These are phyloP conservation scores for Mollisiaceae sp. DNA, from an alignment of 2,329 filamentous ascomycete genomes.

Conservation along the genomic window DNA sequence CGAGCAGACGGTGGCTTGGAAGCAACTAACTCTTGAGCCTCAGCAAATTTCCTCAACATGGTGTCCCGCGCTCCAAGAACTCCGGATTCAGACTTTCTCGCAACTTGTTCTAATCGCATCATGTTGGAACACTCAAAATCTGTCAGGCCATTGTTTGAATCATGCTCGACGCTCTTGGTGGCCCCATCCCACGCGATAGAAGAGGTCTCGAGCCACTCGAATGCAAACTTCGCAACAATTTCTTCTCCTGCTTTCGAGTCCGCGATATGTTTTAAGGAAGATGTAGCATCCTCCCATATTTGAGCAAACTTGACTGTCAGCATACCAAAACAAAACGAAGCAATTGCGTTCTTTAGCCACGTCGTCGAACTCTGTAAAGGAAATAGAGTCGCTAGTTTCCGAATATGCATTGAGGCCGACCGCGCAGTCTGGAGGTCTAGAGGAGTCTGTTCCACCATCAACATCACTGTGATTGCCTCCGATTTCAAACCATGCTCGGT, in stretches of 20 bases:
- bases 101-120: slow-evolving; percentile 59
- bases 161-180: slow-evolving; percentile 43
- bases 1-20: slow-evolving; percentile 63
- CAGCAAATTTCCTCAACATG: slow-evolving; percentile 68
- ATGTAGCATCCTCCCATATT: slow-evolving; percentile 83
- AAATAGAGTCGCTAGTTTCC: slow-evolving; percentile 64
- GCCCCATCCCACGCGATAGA: slow-evolving; percentile 60
- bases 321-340: slow-evolving; percentile 86
- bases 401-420: slow-evolving; percentile 82
- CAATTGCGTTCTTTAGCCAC: slow-evolving; percentile 74
- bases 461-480: slow-evolving; percentile 65
- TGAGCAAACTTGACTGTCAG: slow-evolving; percentile 84
- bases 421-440: slow-evolving; percentile 78
- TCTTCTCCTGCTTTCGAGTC: slow-evolving; percentile 75
- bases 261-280: slow-evolving; percentile 76
- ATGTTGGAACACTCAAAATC: slow-evolving; percentile 89
- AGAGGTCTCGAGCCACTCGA: slow-evolving; percentile 74
- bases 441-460: slow-evolving; percentile 80
- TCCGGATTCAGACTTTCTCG: slow-evolving; percentile 57
- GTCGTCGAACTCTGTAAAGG: slow-evolving; percentile 65
- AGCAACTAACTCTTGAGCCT: slow-evolving; percentile 61
- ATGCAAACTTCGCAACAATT: slow-evolving; percentile 71
- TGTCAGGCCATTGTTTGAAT: slow-evolving; percentile 54
- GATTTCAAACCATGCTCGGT: slow-evolving; percentile 53
- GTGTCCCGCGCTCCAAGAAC: slow-evolving; percentile 59